phyloP scores from a whole-genome alignment of 1,139 yeast species.

The Kurtzmaniella natalensis region DNA sequence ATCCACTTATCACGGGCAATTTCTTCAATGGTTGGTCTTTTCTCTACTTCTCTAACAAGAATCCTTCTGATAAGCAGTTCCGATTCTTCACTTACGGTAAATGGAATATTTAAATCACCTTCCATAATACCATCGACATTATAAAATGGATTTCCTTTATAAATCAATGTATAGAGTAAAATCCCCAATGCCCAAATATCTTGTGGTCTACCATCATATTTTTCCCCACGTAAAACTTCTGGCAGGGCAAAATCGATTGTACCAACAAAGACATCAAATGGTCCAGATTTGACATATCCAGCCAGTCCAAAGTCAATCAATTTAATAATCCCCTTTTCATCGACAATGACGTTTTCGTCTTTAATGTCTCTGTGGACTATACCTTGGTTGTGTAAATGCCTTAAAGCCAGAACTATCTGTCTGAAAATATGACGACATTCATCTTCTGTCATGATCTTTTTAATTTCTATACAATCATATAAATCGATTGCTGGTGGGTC shows the following conservation, averaged over 20 bases:
- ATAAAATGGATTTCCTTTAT: slow-evolving; percentile 92
- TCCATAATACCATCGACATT: slow-evolving; percentile 94
- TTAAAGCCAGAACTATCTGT: slow-evolving; percentile 74
- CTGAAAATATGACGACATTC: slow-evolving; percentile 76
- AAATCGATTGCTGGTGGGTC: slow-evolving; percentile 85
- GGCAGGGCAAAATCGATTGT: slow-evolving; percentile 97
- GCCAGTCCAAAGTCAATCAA: slow-evolving; percentile 95
- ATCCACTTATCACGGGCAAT: slow-evolving; percentile 72
- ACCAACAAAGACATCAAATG: slow-evolving; percentile 95
- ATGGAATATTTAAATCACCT: slow-evolving; percentile 72
- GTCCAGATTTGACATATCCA: slow-evolving; percentile 84
- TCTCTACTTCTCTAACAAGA: slow-evolving; percentile 56
- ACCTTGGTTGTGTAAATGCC: slow-evolving; percentile 78
- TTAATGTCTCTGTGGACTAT: slow-evolving; percentile 93
- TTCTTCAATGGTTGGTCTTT: slow-evolving; percentile 71
- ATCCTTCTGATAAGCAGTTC: slow-evolving; percentile 58
- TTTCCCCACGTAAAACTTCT: slow-evolving; percentile 83
- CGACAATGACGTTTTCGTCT: slow-evolving; percentile 90
- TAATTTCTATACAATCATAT: slow-evolving; percentile 85
- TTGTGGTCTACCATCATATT: slow-evolving; percentile 89
- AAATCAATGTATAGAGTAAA: slow-evolving; percentile 79
- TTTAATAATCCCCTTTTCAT: slow-evolving; percentile 69
- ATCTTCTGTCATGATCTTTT: slow-evolving; percentile 68
- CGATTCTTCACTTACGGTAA: slow-evolving; percentile 54
- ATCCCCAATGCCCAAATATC: slow-evolving; percentile 98